A percentile compares a stretch with the other conserved stretches of the same genome.
Conservation (phyloP, 192 early-diverging fungal species). For the Gonapodya sp. region DNA sequence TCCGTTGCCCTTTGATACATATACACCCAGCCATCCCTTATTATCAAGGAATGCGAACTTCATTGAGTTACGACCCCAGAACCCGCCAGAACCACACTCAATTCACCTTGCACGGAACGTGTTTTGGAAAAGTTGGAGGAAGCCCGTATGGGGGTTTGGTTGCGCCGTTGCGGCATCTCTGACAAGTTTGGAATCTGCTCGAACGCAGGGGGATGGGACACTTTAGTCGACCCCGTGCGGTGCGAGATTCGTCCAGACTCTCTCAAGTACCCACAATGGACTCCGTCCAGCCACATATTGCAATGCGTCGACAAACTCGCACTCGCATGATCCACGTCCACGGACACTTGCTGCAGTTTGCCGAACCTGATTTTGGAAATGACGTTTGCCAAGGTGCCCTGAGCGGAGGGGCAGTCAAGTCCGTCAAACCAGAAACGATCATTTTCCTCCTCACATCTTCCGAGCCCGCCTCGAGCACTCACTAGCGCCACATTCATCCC, state of each 20-base stretch:
- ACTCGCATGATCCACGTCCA: background rate
- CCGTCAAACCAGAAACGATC: too few species aligned
- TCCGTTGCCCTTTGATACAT: conserved; percentile 2
- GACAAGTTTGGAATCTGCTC: background rate
- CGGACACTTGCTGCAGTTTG: background rate
- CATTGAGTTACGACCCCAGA: too few species aligned
- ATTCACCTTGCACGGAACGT: conserved; percentile 1
- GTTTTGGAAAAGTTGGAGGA: background rate
- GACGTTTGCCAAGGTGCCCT: background rate
- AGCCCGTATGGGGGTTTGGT: background rate
- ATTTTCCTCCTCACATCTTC: too few species aligned
- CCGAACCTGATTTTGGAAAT: background rate
- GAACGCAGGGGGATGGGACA: background rate
- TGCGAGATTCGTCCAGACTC: background rate
- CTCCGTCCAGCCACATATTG: background rate
- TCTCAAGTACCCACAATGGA: background rate
- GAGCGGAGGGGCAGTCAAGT: too few species aligned
- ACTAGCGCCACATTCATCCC: background rate
- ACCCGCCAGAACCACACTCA: too few species aligned
- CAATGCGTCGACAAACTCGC: background rate
- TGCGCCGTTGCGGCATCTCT: background rate
- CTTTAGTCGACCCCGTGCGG: background rate
- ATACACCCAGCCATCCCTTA: background rate
- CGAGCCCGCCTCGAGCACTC: too few species aligned
- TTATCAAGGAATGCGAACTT: too few species aligned